Percentiles rank a stretch among this genome's conserved stretches.
Conservation (phyloP, 192 early-diverging fungal genomes). For the Fimicolochytrium jonesii region DNA sequence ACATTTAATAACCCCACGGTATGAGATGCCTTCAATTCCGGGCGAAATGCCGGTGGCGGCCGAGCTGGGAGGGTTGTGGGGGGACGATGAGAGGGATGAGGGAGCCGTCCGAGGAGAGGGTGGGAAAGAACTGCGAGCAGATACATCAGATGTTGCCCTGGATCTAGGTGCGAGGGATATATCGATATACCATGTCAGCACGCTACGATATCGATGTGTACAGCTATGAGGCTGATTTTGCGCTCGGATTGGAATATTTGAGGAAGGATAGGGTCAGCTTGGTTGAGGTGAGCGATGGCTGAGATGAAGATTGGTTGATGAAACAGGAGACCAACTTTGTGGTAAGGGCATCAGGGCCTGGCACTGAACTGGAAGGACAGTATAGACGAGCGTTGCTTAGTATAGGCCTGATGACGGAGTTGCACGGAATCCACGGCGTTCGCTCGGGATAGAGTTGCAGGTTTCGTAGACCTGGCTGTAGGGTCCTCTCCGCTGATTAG, state of each 20-base stretch:
- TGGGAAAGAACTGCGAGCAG: too few relatives aligned
- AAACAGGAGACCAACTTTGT: too few relatives aligned
- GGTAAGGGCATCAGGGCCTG: conserved; percentile 57
- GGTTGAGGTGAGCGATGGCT: conserved; percentile 30
- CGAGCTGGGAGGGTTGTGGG: too few relatives aligned
- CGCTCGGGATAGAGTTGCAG: conserved; percentile 38
- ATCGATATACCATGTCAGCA: conserved; percentile 71
- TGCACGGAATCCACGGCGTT: conserved; percentile 33
- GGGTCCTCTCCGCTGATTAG: not conserved
- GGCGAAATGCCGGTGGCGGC: too few relatives aligned
- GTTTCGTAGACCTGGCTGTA: conserved; percentile 27
- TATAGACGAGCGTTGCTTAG: conserved; percentile 63
- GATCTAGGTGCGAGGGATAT: too few relatives aligned
- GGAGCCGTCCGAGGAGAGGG: too few relatives aligned
- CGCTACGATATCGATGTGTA: conserved; percentile 91
- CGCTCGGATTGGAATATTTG: conserved; percentile 76
- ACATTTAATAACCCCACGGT: too few relatives aligned
- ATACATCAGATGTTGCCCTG: too few relatives aligned
- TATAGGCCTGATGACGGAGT: conserved; percentile 63
- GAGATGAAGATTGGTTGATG: too few relatives aligned
- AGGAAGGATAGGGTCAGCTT: conserved; percentile 54
- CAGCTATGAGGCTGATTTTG: conserved; percentile 85
- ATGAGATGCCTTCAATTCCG: too few relatives aligned
- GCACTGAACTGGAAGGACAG: conserved; percentile 67
- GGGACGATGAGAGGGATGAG: too few relatives aligned